A percentile compares a stretch with the other conserved stretches of the same genome.
phyloP scores from a whole-genome alignment of 306 rosid genomes.

The Carpinus viminea region DNA sequence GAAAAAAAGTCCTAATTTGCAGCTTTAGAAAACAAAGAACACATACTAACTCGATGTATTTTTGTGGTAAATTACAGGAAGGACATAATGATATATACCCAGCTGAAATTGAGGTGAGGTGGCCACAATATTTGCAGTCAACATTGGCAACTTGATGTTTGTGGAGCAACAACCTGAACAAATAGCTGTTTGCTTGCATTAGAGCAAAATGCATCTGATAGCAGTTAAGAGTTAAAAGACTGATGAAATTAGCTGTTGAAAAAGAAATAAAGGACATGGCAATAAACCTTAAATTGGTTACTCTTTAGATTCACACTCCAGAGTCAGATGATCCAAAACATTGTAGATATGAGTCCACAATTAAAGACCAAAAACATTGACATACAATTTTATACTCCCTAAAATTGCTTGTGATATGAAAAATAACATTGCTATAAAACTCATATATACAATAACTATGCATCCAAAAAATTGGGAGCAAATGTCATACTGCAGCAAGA shows the following conservation, averaged over 20 bases:
- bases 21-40: background rate
- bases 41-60: too few species aligned
- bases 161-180: background rate
- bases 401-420: background rate
- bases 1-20: background rate
- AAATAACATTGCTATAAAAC: background rate
- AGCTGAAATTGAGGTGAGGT: background rate
- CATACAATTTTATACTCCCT: background rate
- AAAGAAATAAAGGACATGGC: background rate
- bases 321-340: constrained; percentile 2
- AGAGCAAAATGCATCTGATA: background rate
- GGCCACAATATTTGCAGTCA: constrained; percentile 7
- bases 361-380: background rate
- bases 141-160: background rate
- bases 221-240: background rate
- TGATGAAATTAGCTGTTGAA: background rate
- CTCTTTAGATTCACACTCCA: background rate
- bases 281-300: background rate
- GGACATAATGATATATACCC: background rate
- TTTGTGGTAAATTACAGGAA: background rate
- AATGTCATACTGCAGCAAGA: background rate
- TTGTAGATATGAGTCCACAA: background rate
- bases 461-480: background rate
- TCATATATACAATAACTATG: background rate
- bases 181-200: too few species aligned